Evolutionary conservation across 306 rosid genomes (phyloP).

Genomic region (Vicia sativa): DNA sequence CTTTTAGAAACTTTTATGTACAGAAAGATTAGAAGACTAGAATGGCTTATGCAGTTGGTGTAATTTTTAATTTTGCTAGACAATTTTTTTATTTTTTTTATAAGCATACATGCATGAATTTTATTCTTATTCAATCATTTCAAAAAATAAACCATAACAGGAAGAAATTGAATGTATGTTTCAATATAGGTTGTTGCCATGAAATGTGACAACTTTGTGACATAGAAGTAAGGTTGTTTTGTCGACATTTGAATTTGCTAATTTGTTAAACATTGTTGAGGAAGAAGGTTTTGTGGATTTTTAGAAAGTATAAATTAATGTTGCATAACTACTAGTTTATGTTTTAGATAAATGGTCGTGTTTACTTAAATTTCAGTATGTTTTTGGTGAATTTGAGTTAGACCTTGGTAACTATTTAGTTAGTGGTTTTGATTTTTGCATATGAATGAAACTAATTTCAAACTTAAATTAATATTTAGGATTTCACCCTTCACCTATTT

Average conservation of each 20-base stretch:
- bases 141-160: conserved; percentile 44
- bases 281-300: conserved; percentile 34
- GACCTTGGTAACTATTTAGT: no score
- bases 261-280: conserved; percentile 31
- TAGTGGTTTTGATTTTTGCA: background rate
- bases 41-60: conserved; percentile 49
- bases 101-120: conserved; percentile 44
- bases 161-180: conserved; percentile 43
- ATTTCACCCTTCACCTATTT: background rate
- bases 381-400: no score
- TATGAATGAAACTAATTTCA: background rate
- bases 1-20: conserved; percentile 47
- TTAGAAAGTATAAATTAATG: conserved; percentile 32
- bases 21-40: conserved; percentile 50
- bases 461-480: background rate
- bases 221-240: conserved; percentile 36
- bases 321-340: conserved; percentile 2
- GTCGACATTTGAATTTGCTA: conserved; percentile 30
- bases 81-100: conserved; percentile 14
- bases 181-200: conserved; percentile 35
- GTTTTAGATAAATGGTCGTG: background rate
- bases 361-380: background rate
- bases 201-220: conserved; percentile 40
- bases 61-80: conserved; percentile 50
- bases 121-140: conserved; percentile 34